A percentile compares a stretch with the other conserved stretches of the same genome.
Conservation (phyloP, 75 land plant genomes). For the Adiantum capillusveneris region DNA sequence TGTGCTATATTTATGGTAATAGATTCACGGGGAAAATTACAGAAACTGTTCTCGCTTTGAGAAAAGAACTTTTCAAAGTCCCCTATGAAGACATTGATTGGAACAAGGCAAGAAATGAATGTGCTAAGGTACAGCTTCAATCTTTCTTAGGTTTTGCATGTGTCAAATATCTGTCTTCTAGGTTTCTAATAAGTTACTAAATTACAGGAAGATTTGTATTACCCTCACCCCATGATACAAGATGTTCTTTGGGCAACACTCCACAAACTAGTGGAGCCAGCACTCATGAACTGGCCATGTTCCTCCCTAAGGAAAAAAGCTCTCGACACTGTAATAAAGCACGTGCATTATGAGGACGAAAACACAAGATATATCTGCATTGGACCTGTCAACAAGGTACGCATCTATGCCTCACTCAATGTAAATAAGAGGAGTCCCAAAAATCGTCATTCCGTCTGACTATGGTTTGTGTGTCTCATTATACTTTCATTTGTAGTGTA, state of each 20-base stretch:
- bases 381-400: slow-evolving; percentile 92
- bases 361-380: slow-evolving; percentile 86
- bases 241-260: slow-evolving; percentile 85
- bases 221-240: slow-evolving; percentile 84
- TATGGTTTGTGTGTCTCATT: no score
- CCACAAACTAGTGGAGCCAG: slow-evolving; percentile 67
- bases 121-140: slow-evolving; percentile 67
- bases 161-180: no score
- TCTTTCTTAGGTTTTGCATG: no score
- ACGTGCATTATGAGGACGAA: slow-evolving; percentile 98
- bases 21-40: slow-evolving; percentile 82
- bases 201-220: slow-evolving; percentile 87
- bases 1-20: slow-evolving; percentile 86
- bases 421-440: background rate
- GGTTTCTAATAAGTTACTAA: no score
- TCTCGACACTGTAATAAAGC: slow-evolving; percentile 50
- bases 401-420: background rate
- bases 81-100: slow-evolving; percentile 72
- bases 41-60: slow-evolving; percentile 42
- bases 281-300: slow-evolving; percentile 80
- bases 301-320: slow-evolving; percentile 74
- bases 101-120: slow-evolving; percentile 70
- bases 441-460: no score
- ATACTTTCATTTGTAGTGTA: no score
- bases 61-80: slow-evolving; percentile 58